phyloP scores from a whole-genome alignment of 2,329 filamentous ascomycete species.

The Rutstroemia sp. region DNA sequence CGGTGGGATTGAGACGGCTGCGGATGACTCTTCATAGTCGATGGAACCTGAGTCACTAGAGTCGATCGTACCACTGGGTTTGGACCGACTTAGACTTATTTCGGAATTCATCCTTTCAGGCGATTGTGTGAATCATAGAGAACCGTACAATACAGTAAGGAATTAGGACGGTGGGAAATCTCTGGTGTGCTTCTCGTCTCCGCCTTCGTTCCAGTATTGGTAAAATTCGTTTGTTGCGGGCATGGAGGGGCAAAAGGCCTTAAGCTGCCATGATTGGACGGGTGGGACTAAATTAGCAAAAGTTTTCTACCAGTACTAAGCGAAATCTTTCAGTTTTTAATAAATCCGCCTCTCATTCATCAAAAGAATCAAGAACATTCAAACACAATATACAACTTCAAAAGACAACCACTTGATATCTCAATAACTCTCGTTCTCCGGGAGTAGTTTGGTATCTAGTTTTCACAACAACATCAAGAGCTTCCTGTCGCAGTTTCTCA shows the following conservation, averaged over 20 bases:
- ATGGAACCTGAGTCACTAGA: neutral
- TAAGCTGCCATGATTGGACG: too few species aligned
- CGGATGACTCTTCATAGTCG: slow-evolving; percentile 32
- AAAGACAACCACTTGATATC: slow-evolving; percentile 26
- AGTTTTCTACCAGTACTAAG: too few species aligned
- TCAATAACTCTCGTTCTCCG: slow-evolving; percentile 32
- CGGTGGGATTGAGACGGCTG: slow-evolving; percentile 54
- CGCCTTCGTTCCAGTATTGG: neutral
- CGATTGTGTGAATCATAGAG: neutral
- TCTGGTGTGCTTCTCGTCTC: too few species aligned
- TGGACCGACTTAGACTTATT: neutral
- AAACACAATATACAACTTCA: slow-evolving; percentile 11
- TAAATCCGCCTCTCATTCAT: neutral
- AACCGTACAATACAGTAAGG: neutral
- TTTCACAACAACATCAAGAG: slow-evolving; percentile 21
- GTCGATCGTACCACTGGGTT: neutral
- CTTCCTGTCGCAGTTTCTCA: slow-evolving; percentile 27
- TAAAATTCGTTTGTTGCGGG: too few species aligned
- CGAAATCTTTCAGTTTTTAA: neutral
- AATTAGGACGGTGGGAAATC: neutral
- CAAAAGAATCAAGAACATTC: neutral
- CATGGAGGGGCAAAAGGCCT: too few species aligned
- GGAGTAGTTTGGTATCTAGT: slow-evolving; percentile 42
- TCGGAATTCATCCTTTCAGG: neutral
- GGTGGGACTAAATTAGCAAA: too few species aligned